A percentile compares a stretch with the other conserved stretches of the same genome.
Evolutionary conservation across 139 green algal species (phyloP).

Genomic region (Coccomyxa sp.): DNA sequence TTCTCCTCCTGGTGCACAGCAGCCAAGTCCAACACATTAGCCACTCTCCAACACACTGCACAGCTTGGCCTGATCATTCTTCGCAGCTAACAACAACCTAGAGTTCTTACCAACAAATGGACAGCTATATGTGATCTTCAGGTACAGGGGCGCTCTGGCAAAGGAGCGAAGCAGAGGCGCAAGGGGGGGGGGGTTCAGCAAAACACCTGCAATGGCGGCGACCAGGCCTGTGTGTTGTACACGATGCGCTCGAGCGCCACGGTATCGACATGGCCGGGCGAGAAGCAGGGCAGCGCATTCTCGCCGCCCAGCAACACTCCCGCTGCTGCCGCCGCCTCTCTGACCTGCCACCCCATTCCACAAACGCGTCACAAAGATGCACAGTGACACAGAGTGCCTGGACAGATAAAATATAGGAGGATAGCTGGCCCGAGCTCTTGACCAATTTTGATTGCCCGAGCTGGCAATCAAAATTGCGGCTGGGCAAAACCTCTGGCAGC

Average conservation of each 20-base stretch:
- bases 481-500: no score
- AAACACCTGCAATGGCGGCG: constrained; percentile 29
- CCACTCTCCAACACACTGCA: neutral
- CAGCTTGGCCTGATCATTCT: neutral
- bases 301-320: constrained; percentile 80
- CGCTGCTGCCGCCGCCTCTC: constrained; percentile 41
- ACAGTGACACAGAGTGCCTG: no score
- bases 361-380: no score
- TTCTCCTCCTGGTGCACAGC: neutral
- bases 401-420: no score
- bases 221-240: constrained; percentile 51
- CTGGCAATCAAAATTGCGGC: no score
- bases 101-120: neutral
- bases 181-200: neutral
- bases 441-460: no score
- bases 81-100: neutral
- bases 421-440: no score
- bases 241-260: constrained; percentile 69
- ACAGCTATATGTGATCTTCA: neutral
- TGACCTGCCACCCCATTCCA: constrained; percentile 44
- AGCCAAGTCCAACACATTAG: neutral
- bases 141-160: neutral
- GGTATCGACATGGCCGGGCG: constrained; percentile 46
- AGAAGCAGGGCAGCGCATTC: constrained; percentile 90
- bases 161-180: neutral